Evolutionary conservation across 805 yeast genomes (phyloP), one percentile per base, ranked within the genome.

Genomic region (Ogataea salicorniae): DNA sequence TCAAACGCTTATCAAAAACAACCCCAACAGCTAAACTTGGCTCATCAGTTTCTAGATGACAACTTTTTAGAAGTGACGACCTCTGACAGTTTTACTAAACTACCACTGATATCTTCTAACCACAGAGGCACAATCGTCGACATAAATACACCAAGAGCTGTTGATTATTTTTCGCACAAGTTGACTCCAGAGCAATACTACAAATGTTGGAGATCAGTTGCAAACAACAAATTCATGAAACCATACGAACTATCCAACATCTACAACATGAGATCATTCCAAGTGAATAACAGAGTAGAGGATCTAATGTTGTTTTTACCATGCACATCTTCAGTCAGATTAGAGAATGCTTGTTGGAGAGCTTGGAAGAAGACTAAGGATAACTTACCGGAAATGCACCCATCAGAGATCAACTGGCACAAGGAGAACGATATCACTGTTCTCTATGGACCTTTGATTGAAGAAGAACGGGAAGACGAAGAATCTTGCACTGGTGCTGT

Each of bases 271-370:
- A 53, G 61, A 16, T 49, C 56, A 9, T 50, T 59, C 34, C 50
- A 47, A 37, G 43, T 46, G 1, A 54, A 54, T 37, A 57, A 56
- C 38, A 61, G 54, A 38, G 64, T 63, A 6, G 71, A 67, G 43
- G 69, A 63, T 47, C 46, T 67, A 26, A 64, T 60, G 63, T 47
- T 63, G 34, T 53, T 67, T 31, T 45, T 67, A 33, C 71, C 71
- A 11, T 63, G 65, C 20, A 67, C 71, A 1, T 60, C 69, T 1
- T 56, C 68, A 2, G 51, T 55, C 31, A 68, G 95, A 42, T 70
- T 87, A 40, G 91, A 87, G 60, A 87, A 87, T 59, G 92, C 96
- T 15, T 76, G 87, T 43, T 92, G 97, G 97, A 77, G 98, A 61
- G 89, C 96, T 17, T 92, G 97, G 97, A 85, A 92, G 14, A 90